phyloP scores from a whole-genome alignment of 192 early-diverging fungal species.

The Funneliformis mosseae region DNA sequence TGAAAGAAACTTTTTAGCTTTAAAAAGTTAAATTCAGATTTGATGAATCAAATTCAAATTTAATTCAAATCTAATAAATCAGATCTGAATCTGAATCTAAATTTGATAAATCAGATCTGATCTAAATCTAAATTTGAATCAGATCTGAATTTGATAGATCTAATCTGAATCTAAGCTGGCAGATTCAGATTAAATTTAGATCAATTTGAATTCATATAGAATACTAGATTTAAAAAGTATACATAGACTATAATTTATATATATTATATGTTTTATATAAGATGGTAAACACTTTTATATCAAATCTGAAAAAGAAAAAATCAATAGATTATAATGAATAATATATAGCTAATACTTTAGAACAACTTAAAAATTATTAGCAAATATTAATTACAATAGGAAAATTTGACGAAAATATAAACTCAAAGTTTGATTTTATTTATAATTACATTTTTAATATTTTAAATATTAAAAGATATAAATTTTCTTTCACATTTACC shows the following conservation, averaged over 20 bases:
- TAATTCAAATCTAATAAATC: too few species aligned
- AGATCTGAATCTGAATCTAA: too few species aligned
- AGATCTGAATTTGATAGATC: too few species aligned
- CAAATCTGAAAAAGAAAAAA: not conserved
- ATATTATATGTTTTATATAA: not conserved
- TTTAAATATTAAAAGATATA: not conserved
- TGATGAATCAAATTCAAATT: too few species aligned
- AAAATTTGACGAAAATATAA: not conserved
- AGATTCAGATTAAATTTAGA: too few species aligned
- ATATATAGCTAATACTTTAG: not conserved
- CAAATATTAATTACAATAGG: not conserved
- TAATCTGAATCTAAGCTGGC: too few species aligned
- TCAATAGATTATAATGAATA: not conserved
- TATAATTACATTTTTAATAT: constrained; percentile 6
- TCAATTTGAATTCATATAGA: not conserved
- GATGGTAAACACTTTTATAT: not conserved
- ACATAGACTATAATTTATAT: not conserved
- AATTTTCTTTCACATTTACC: not conserved
- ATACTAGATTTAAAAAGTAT: not conserved
- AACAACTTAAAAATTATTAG: not conserved
- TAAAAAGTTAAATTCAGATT: too few species aligned
- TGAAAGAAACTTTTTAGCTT: too few species aligned
- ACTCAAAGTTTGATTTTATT: not conserved
- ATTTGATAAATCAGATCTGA: too few species aligned
- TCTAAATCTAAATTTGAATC: too few species aligned